Evolutionary conservation across 2,329 filamentous ascomycete genomes (phyloP).

Genomic region (Colletotrichum neosansevieriae): DNA sequence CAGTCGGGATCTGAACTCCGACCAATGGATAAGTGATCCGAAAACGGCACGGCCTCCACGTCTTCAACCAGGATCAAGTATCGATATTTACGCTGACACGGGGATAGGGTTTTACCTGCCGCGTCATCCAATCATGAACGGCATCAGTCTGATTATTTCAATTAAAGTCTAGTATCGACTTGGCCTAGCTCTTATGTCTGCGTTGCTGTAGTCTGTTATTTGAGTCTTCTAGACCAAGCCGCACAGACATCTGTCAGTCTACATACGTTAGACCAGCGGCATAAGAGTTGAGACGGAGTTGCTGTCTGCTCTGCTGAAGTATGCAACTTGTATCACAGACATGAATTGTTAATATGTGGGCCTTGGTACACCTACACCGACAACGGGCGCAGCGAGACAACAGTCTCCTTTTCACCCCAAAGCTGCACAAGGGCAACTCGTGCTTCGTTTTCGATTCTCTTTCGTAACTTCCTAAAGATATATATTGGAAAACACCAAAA

Average conservation of each 20-base stretch:
- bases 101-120: background rate
- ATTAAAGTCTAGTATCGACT: background rate
- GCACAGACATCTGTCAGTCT: constrained; percentile 3
- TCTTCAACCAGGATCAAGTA: constrained; percentile 5
- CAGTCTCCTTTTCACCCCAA: no score
- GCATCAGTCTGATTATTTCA: background rate
- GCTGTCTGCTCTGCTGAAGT: no score
- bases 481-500: background rate
- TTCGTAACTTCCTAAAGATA: constrained; percentile 7
- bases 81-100: constrained; percentile 1
- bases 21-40: constrained; percentile 18
- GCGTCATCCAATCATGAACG: background rate
- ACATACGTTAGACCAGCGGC: background rate
- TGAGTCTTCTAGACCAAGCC: background rate
- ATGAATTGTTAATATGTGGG: background rate
- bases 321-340: background rate
- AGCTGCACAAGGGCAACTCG: background rate
- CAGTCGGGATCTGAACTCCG: background rate
- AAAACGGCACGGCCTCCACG: constrained; percentile 27
- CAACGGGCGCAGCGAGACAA: background rate
- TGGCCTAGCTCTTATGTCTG: background rate
- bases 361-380: background rate
- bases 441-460: background rate
- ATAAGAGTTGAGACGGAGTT: background rate
- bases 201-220: background rate